Conservation (phyloP, 2,329 filamentous ascomycete species). For the Trichophyton verrucosum region DNA sequence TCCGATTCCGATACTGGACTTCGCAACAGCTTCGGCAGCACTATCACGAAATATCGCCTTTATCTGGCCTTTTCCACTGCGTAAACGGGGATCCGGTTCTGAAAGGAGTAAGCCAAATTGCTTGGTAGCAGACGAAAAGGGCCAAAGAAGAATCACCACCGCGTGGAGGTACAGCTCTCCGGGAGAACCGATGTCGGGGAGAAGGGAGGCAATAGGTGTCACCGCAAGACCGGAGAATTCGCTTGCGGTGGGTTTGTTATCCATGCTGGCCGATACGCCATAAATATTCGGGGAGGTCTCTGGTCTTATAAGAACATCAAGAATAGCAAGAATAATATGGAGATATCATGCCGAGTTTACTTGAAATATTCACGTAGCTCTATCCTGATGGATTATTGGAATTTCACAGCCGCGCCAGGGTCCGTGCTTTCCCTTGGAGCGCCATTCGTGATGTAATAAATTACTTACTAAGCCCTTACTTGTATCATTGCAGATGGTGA, state of each 20-base stretch:
- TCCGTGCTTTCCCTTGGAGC: background rate
- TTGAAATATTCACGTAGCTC: background rate
- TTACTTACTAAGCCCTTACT: too few species aligned
- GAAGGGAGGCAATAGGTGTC: constrained; percentile 32
- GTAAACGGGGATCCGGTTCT: constrained; percentile 71
- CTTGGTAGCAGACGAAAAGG: constrained; percentile 66
- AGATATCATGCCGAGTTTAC: background rate
- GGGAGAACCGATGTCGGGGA: constrained; percentile 23
- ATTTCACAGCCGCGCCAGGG: background rate
- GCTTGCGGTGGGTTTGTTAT: background rate
- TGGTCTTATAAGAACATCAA: background rate
- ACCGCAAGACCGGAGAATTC: background rate
- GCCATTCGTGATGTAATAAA: background rate
- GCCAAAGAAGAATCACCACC: constrained; percentile 77
- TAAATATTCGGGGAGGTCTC: background rate
- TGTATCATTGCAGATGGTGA: too few species aligned
- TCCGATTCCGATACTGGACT: constrained; percentile 59
- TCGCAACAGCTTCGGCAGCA: constrained; percentile 56
- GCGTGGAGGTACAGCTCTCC: constrained; percentile 44
- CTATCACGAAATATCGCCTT: constrained; percentile 61
- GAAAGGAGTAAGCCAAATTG: constrained; percentile 68
- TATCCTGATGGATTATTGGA: background rate
- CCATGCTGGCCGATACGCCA: background rate
- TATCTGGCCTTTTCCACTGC: constrained; percentile 65
- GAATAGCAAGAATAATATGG: background rate